Conservation (phyloP, 352 stramenopile genomes). For the Pythium dissimile region DNA sequence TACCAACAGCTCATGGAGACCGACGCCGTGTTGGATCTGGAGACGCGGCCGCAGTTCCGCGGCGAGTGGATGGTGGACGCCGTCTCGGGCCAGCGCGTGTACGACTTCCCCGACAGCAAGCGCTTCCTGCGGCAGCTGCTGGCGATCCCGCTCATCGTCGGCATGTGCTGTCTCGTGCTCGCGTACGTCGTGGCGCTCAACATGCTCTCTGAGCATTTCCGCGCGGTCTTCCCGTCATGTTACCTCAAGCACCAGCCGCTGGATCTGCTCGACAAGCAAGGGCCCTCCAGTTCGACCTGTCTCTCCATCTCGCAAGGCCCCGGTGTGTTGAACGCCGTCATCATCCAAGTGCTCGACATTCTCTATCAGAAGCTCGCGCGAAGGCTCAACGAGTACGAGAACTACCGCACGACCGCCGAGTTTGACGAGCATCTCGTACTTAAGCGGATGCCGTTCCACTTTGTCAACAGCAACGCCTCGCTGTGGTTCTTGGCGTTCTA, state of each 20-base stretch:
- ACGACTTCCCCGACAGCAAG: constrained; percentile 62
- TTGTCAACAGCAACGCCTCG: constrained; percentile 74
- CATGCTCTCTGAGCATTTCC: constrained; percentile 53
- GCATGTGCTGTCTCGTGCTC: constrained; percentile 54
- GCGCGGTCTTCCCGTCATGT: constrained; percentile 31
- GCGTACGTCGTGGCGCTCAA: constrained; percentile 55
- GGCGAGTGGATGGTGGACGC: constrained; percentile 56
- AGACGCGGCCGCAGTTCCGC: constrained; percentile 43
- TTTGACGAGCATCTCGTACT: constrained; percentile 69
- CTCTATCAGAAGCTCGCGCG: constrained; percentile 58
- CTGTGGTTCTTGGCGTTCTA: constrained; percentile 70
- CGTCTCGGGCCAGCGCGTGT: constrained; percentile 36
- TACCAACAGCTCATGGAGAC: constrained; percentile 39
- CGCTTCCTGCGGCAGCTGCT: constrained; percentile 44
- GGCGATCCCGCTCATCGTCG: constrained; percentile 45
- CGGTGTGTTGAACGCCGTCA: constrained; percentile 59
- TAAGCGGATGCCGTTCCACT: constrained; percentile 75
- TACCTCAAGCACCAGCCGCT: constrained; percentile 20
- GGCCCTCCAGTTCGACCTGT: constrained; percentile 31
- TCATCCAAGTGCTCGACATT: constrained; percentile 63
- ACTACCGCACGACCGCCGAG: constrained; percentile 62
- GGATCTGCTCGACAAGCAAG: background rate
- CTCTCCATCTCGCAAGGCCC: constrained; percentile 45
- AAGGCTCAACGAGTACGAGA: constrained; percentile 69
- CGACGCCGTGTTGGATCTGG: constrained; percentile 31